Percentiles rank a stretch among this genome's conserved stretches.
Conservation (phyloP, 768 basidiomycete species). For the Phlebiopsis flavidoalba region DNA sequence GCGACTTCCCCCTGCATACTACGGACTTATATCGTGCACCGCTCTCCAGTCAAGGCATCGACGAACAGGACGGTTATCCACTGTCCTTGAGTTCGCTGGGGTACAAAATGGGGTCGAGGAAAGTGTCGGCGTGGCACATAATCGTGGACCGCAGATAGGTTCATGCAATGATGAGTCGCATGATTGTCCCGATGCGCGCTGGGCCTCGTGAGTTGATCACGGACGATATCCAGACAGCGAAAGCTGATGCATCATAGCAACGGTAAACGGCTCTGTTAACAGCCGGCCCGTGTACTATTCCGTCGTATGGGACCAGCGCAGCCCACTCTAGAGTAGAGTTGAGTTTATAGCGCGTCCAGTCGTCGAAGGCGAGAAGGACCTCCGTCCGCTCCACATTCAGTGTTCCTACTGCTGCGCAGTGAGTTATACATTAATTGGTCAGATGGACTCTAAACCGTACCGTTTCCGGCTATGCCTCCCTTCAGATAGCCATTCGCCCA, state of each 20-base stretch:
- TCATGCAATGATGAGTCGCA: constrained; percentile 30
- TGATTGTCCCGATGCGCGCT: neutral
- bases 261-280: constrained; percentile 18
- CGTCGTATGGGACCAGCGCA: constrained; percentile 20
- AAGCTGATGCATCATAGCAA: constrained; percentile 36
- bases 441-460: neutral
- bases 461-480: neutral
- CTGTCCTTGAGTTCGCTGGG: constrained; percentile 5
- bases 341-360: constrained; percentile 12
- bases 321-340: constrained; percentile 17
- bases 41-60: constrained; percentile 20
- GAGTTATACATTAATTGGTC: neutral
- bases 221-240: constrained; percentile 34
- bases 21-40: constrained; percentile 14
- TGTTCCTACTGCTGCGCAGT: neutral
- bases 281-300: constrained; percentile 22
- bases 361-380: constrained; percentile 7
- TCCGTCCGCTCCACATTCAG: neutral
- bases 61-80: constrained; percentile 6
- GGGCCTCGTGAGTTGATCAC: constrained; percentile 18
- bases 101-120: constrained; percentile 23
- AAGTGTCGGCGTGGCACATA: constrained; percentile 30
- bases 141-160: constrained; percentile 37
- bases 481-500: neutral
- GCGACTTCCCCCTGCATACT: neutral